Evolutionary conservation across 2,329 filamentous ascomycete species (phyloP), one percentile per base, ranked within the genome.

Genomic region (Plenodomus biglobosus): DNA sequence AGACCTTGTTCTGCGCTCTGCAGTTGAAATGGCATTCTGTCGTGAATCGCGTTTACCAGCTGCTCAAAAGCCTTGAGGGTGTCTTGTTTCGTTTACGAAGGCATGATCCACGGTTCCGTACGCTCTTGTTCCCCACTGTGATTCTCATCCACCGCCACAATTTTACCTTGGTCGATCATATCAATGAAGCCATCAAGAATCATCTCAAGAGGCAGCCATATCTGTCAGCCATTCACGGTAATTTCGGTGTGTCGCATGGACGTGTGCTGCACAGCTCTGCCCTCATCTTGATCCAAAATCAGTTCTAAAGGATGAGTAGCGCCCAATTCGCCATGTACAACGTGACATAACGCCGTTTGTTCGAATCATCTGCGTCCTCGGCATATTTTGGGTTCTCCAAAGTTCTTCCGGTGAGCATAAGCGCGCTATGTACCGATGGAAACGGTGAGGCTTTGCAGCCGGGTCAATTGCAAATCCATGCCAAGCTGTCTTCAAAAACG

Each of bases 401-500:
- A 53, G 47, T 43, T 38, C 7, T 44, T 50, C 41, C 3, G 47
- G 44, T 11, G 41, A 46, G 44, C 44, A 37, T 27, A 53, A 40
- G 17, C 46, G 7, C n/a, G 27, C 41, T 41, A 53, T 35, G 21
- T 48, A 48, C 21, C 41, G 44, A 48, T 50, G 46, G 41, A 53
- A 50, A 13, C 38, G 17, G 27, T 50, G 51, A 34, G 16, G 16
- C 22, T 42, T 47, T 3, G 21, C 16, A 8, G 38, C 42, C 13
- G 37, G 18, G 2, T 52, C 39, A 36, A 49, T 52, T 44, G 52
- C 27, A 40, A 44, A 55, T 49, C 48, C 43, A 52, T 52, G 48
- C 45, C 52, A 55, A 46, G 45, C 48, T 27, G 36, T 36, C 24
- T 49, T 52, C 2, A 55, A 37, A 22, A 52, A 55, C 48, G 42